phyloP scores from a whole-genome alignment of 768 basidiomycete genomes.

The Russula brevipes region DNA sequence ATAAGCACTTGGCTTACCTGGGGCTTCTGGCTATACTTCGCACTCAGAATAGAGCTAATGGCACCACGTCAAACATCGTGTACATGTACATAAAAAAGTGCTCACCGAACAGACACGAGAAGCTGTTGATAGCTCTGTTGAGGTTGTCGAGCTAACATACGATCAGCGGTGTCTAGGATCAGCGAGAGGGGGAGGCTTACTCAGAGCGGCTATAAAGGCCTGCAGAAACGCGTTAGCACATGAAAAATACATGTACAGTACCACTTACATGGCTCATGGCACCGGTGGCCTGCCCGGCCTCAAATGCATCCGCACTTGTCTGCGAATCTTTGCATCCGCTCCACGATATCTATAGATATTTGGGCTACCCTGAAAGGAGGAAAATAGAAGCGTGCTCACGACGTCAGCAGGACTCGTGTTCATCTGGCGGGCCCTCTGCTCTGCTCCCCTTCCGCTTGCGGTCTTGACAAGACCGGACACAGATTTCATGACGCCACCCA shows the following conservation, averaged over 20 bases:
- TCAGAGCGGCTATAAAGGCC: slow-evolving; percentile 60
- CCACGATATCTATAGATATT: slow-evolving; percentile 63
- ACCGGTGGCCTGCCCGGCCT: slow-evolving; percentile 67
- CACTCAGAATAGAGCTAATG: slow-evolving; percentile 47
- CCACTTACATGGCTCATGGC: slow-evolving; percentile 73
- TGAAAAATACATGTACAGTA: not conserved
- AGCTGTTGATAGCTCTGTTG: slow-evolving; percentile 63
- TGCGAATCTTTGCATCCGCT: slow-evolving; percentile 82
- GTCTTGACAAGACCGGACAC: slow-evolving; percentile 71
- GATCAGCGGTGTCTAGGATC: not conserved
- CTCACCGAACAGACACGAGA: slow-evolving; percentile 51
- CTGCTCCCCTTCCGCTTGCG: slow-evolving; percentile 59
- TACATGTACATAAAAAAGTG: not conserved
- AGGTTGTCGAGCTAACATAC: slow-evolving; percentile 40
- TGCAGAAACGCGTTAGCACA: slow-evolving; percentile 20
- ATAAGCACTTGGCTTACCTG: slow-evolving; percentile 33
- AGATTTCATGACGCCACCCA: slow-evolving; percentile 69
- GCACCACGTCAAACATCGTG: not conserved
- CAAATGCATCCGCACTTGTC: slow-evolving; percentile 75
- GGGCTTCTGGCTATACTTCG: slow-evolving; percentile 65
- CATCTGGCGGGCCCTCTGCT: slow-evolving; percentile 45
- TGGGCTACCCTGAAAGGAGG: not conserved
- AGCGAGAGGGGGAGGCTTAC: slow-evolving; percentile 34
- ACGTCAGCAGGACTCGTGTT: slow-evolving; percentile 88
- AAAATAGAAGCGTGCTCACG: slow-evolving; percentile 43